These are phyloP conservation scores for Mucor piriformis DNA, from an alignment of 371 early-diverging fungal species.

Conservation along the genomic window DNA sequence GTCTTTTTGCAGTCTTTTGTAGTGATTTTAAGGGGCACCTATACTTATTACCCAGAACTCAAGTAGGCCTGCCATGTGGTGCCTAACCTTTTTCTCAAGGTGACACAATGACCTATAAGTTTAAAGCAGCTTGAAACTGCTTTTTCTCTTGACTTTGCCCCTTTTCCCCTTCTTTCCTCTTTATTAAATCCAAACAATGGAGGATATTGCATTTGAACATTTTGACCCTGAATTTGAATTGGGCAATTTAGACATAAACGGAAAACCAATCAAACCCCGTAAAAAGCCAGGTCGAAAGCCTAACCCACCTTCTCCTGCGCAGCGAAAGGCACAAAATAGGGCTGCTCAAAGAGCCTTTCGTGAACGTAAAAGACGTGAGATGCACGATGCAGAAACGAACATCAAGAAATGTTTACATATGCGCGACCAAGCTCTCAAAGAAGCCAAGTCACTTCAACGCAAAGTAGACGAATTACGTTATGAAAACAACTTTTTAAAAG, in stretches of 20 bases:
- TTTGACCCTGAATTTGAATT: constrained; percentile 49
- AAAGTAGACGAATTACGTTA: constrained; percentile 32
- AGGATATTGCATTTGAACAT: constrained; percentile 43
- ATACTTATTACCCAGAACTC: not conserved
- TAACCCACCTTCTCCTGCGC: constrained; percentile 55
- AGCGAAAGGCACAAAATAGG: constrained; percentile 76
- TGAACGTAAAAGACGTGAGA: constrained; percentile 75
- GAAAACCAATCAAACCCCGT: constrained; percentile 45
- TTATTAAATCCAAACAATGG: constrained; percentile 1
- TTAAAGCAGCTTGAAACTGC: not conserved
- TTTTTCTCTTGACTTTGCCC: not conserved
- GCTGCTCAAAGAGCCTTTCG: constrained; percentile 80
- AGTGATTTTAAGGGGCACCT: not conserved
- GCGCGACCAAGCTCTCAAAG: constrained; percentile 38
- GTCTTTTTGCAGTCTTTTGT: too few relatives aligned
- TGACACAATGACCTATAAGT: constrained; percentile 1
- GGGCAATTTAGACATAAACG: constrained; percentile 37
- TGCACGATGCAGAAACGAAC: constrained; percentile 67
- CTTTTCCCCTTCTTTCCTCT: not conserved
- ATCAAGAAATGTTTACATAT: constrained; percentile 31
- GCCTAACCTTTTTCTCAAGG: constrained; percentile 5
- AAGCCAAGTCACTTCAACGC: constrained; percentile 18
- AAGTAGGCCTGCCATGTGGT: constrained; percentile 8
- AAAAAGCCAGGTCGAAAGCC: constrained; percentile 51
- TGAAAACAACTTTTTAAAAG: constrained; percentile 41